Evolutionary conservation across 208 protist genomes (phyloP), one percentile per base, ranked within the genome.

Genomic region (Crithidia fasciculata): DNA sequence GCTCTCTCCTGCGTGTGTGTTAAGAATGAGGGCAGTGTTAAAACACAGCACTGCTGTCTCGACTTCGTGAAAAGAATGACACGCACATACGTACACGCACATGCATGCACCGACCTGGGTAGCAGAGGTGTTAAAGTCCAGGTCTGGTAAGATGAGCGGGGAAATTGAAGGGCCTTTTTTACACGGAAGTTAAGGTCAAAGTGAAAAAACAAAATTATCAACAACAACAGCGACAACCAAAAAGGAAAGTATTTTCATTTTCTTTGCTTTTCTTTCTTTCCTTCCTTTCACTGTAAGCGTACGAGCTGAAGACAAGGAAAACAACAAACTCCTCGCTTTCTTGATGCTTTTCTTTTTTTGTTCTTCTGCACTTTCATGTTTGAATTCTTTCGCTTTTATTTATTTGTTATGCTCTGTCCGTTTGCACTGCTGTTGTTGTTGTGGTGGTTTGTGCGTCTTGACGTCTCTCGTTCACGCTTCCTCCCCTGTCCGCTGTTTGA

Each of bases 241-340:
- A 41, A 61, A 61, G 12, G 18, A 18, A 7, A 64, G 37, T 9
- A 47, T 36, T 56, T 15, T 67, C 56, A 5, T 55, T 43, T 19
- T 13, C 36, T 36, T 59, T 69, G 0, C 49, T 57, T 9, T 41
- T 44, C 39, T n/a, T 68, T 19, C 45, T 57, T 28, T 18, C 5
- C 41, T 40, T 67, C 49, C 18, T 66, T 54, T 28, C 19, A 9
- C 41, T 45, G n/a, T 18, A 49, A 49, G 12, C 45, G 7, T 49
- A 15, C 45, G 45, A 49, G 45, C 7, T 49, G 45, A 49, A 49
- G 45, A 15, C 45, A 49, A 49, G 12, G 45, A 49, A 49, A 49
- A 49, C 45, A 49, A 49, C 45, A 49, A 55, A 55, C 50, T 55
- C 8, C 50, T 18, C 16, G 52, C 41, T 54, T 62, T 59, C 28